Evolutionary conservation across 108 stramenopile genomes (phyloP).

Genomic region (Discostella stelligeroides): DNA sequence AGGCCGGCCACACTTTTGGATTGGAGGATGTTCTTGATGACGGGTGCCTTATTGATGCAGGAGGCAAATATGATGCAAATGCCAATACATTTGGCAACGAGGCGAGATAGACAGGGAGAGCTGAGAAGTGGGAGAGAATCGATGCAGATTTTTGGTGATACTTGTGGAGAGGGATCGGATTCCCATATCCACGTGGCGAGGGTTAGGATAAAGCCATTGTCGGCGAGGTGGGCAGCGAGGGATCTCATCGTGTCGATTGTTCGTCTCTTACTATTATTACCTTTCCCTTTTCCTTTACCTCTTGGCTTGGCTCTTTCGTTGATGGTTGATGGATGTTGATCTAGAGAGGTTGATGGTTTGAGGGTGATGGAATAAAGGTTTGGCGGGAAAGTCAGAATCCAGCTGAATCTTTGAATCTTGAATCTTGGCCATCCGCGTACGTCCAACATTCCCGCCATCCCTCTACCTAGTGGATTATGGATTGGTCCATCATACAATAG

Average conservation of each 20-base stretch:
- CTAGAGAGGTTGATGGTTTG: no score
- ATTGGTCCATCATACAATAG: no score
- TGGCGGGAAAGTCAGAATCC: no score
- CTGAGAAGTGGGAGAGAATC: conserved; percentile 54
- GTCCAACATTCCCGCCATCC: no score
- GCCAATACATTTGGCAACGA: conserved; percentile 72
- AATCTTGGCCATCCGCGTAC: no score
- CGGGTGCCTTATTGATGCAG: conserved; percentile 74
- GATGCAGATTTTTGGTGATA: conserved; percentile 54
- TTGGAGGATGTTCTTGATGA: conserved; percentile 65
- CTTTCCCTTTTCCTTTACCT: no score
- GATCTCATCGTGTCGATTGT: neutral
- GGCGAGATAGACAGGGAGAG: conserved; percentile 56
- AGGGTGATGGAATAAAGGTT: no score
- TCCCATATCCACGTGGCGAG: conserved; percentile 74
- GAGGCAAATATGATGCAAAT: conserved; percentile 70
- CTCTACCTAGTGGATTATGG: no score
- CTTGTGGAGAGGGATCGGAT: conserved; percentile 42
- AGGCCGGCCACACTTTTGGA: conserved; percentile 66
- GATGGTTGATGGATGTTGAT: no score
- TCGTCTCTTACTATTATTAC: no score
- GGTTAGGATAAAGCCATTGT: conserved; percentile 42
- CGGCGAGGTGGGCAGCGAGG: neutral
- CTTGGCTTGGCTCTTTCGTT: no score
- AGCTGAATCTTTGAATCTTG: no score